Percentiles rank a stretch among this genome's conserved stretches.
These are phyloP conservation scores for Persicaria tinctoria DNA, from an alignment of 148 eudicot genomes.

Conservation along the genomic window DNA sequence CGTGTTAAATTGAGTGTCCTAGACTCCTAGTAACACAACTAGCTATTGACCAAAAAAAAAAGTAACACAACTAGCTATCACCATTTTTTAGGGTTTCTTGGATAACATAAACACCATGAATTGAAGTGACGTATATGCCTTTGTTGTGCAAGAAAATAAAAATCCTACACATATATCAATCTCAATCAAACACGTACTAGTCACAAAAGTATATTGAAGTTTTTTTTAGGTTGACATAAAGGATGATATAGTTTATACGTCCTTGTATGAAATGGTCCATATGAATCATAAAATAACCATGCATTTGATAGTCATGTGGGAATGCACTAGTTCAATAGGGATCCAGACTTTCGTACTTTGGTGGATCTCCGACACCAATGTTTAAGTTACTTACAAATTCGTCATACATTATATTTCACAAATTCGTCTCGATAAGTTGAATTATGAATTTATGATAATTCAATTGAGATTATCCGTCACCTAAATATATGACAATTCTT, in stretches of 20 bases:
- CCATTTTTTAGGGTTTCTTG: not conserved
- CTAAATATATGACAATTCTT: too few relatives aligned
- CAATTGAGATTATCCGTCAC: too few relatives aligned
- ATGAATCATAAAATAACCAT: not conserved
- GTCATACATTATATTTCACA: too few relatives aligned
- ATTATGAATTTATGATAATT: too few relatives aligned
- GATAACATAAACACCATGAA: not conserved
- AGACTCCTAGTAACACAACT: not conserved
- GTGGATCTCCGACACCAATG: too few relatives aligned
- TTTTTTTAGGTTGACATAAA: not conserved
- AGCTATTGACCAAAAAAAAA: too few relatives aligned
- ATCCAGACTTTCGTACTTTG: too few relatives aligned
- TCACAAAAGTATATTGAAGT: not conserved
- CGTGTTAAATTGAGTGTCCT: not conserved
- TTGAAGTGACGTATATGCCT: not conserved
- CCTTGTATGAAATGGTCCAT: not conserved
- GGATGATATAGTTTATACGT: not conserved
- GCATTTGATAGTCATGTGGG: not conserved
- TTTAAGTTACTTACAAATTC: too few relatives aligned
- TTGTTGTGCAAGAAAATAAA: not conserved
- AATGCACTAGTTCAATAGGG: too few relatives aligned
- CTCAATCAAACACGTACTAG: not conserved
- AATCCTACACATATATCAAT: not conserved
- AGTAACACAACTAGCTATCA: not conserved
- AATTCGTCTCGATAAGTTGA: too few relatives aligned